Evolutionary conservation across 192 early-diverging fungal species (phyloP), one percentile per base, ranked within the genome.

Genomic region (Irineochytrium annulatum): DNA sequence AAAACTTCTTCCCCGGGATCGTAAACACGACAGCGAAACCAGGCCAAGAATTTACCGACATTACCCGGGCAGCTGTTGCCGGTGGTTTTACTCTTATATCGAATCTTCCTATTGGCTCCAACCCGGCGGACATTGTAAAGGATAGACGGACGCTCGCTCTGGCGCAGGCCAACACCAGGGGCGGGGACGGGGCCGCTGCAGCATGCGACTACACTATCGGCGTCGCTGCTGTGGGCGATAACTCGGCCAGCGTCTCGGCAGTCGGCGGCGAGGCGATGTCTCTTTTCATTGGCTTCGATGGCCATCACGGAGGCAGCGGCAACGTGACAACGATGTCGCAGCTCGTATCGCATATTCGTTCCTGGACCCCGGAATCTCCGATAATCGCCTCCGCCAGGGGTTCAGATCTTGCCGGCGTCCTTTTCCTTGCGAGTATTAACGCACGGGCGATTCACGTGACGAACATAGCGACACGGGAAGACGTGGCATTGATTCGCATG

Each of bases 391-490:
- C 89, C 60, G 96, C 96, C 26, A 80, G 81, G 54, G 91, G 90
- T 46, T 86, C 86, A 20, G 87, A 93, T 68, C 85, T 99, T 33
- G 91, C 96, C 1, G 81, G 90, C 16, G 82, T 93, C 53, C 78
- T 99, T 26, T 86, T 92, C 57, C 72, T 99, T 17, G 91, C 91
- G 32, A 89, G 83, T 58, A 72, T 96, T 57, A 85, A 93, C 66
- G 77, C 80, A 61, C 83, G 92, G 43, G 61, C 87, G n/a, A 73
- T 99, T 31, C 96, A 99, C 76, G 77, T 96, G 34, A 91, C 96
- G 31, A 82, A 88, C 44, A 87, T 99, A 17, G 77, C 75, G 29
- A 81, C 81, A 34, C 72, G 75, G 31, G 87, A 89, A 27, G 96
- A 99, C 57, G 77, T 99, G 49, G 82, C 78, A 8, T 79, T 99